Conservation (phyloP, 192 early-diverging fungal species). For the Dissophora globulifera region DNA sequence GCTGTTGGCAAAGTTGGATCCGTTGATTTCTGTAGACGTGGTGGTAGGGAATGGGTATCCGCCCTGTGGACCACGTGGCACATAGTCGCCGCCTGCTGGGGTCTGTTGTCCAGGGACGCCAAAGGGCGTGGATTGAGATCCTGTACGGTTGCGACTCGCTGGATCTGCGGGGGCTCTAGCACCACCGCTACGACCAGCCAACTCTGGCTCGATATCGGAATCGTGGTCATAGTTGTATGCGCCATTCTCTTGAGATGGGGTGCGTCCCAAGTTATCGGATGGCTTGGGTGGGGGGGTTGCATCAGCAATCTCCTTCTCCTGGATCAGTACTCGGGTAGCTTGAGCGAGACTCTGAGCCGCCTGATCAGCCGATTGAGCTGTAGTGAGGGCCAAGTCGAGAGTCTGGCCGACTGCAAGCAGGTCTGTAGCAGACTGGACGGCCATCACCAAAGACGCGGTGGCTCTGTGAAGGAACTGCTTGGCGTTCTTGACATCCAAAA, state of each 20-base stretch:
- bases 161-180: not conserved
- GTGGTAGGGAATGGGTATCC: slow-evolving; percentile 10
- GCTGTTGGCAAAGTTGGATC: slow-evolving; percentile 25
- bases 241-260: slow-evolving; percentile 4
- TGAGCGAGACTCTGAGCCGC: slow-evolving; percentile 29
- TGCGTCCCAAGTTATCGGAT: slow-evolving; percentile 3
- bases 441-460: slow-evolving; percentile 69
- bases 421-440: slow-evolving; percentile 65
- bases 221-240: slow-evolving; percentile 40
- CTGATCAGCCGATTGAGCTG: slow-evolving; percentile 16
- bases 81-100: not conserved
- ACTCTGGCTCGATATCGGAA: slow-evolving; percentile 42
- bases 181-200: slow-evolving; percentile 1
- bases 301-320: slow-evolving; percentile 41
- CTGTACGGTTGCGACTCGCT: slow-evolving; percentile 14
- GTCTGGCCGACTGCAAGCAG: slow-evolving; percentile 57
- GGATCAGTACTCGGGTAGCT: slow-evolving; percentile 34
- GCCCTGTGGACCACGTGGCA: not conserved
- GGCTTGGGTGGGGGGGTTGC: not conserved
- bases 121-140: slow-evolving; percentile 16
- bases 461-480: slow-evolving; percentile 72
- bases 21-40: not conserved
- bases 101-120: slow-evolving; percentile 7
- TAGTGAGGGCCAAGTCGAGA: slow-evolving; percentile 36
- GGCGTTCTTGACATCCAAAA: slow-evolving; percentile 63